Conservation (phyloP, 2,329 filamentous ascomycete species). For the Alternaria hordeiaustralica region DNA sequence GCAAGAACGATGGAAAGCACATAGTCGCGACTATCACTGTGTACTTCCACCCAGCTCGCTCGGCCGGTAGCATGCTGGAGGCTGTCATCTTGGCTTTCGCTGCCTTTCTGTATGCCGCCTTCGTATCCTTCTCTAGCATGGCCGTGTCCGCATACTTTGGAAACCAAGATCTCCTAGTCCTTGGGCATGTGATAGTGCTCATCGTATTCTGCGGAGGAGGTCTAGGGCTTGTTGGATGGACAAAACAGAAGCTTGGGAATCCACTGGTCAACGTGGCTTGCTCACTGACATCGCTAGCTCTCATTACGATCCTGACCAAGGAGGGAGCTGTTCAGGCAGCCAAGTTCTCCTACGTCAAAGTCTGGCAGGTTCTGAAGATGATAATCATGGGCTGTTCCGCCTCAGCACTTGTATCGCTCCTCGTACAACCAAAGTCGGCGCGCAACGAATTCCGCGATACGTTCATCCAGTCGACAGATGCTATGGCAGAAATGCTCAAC, state of each 20-base stretch:
- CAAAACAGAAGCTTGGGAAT: constrained; percentile 78
- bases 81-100: constrained; percentile 77
- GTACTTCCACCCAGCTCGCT: constrained; percentile 90
- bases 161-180: constrained; percentile 66
- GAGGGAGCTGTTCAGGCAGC: constrained; percentile 86
- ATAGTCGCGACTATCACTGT: constrained; percentile 92
- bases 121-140: constrained; percentile 85
- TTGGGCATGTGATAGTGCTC: constrained; percentile 81
- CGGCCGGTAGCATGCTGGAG: constrained; percentile 87
- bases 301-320: constrained; percentile 89
- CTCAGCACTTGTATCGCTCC: constrained; percentile 61
- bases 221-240: constrained; percentile 86
- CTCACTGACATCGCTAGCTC: constrained; percentile 84
- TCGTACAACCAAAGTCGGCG: constrained; percentile 80
- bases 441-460: constrained; percentile 74
- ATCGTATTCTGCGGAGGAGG: constrained; percentile 85
- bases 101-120: constrained; percentile 78
- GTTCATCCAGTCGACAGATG: constrained; percentile 74
- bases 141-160: constrained; percentile 82
- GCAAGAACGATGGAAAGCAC: constrained; percentile 88
- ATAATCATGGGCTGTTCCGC: constrained; percentile 64
- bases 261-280: constrained; percentile 80
- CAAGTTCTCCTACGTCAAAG: constrained; percentile 80
- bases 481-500: constrained; percentile 80
- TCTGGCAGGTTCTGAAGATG: constrained; percentile 70